Conservation (phyloP, 805 yeast species). For the Pichia insulana region DNA sequence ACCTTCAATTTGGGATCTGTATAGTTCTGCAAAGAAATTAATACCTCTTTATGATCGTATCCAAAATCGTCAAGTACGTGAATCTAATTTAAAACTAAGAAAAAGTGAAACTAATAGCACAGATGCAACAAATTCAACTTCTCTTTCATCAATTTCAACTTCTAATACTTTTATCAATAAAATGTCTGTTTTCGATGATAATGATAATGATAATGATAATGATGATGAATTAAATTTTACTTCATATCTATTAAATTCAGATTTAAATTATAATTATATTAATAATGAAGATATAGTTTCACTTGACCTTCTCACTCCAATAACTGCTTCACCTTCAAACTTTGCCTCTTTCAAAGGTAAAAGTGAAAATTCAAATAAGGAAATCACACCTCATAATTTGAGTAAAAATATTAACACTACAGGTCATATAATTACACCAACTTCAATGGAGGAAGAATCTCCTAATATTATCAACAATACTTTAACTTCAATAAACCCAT, state of each 20-base stretch:
- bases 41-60: conserved; percentile 28
- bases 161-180: neutral
- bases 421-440: neutral
- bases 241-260: neutral
- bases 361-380: neutral
- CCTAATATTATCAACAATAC: neutral
- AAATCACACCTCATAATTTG: neutral
- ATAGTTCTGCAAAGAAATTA: conserved; percentile 25
- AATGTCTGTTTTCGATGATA: neutral
- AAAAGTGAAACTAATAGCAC: conserved; percentile 13
- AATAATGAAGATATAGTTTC: conserved; percentile 51
- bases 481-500: too few relatives aligned
- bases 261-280: conserved; percentile 20
- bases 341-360: neutral
- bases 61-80: conserved; percentile 1
- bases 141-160: neutral
- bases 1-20: conserved; percentile 30
- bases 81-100: neutral
- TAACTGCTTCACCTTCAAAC: neutral
- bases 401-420: neutral
- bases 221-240: neutral
- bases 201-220: neutral
- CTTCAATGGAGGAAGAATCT: neutral
- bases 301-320: neutral
- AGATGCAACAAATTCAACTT: neutral